Conservation (phyloP, 371 early-diverging fungal genomes). For the Umbelopsis sp. region DNA sequence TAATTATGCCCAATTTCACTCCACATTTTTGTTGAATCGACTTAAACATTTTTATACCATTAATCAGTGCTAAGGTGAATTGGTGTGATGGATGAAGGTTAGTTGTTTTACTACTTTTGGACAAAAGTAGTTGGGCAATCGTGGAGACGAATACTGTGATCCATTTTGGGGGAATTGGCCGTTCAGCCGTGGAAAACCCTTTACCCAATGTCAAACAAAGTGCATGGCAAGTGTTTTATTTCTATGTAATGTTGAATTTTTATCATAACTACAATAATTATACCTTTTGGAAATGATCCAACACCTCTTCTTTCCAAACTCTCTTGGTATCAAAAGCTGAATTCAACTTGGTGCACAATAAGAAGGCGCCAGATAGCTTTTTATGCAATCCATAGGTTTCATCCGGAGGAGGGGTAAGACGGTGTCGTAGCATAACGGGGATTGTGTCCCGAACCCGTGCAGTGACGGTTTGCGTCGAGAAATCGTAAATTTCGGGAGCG, state of each 20-base stretch:
- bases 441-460: constrained; percentile 82
- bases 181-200: too few relatives aligned
- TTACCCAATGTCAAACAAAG: too few relatives aligned
- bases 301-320: constrained; percentile 63
- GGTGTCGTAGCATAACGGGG: constrained; percentile 92
- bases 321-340: constrained; percentile 75
- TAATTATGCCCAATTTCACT: too few relatives aligned
- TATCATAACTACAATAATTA: constrained; percentile 2
- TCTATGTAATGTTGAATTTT: background rate
- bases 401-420: constrained; percentile 96
- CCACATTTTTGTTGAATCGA: too few relatives aligned
- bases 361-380: constrained; percentile 91
- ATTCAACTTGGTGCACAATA: constrained; percentile 87
- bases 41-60: too few relatives aligned
- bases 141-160: too few relatives aligned
- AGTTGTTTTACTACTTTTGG: too few relatives aligned
- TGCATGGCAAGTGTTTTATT: background rate
- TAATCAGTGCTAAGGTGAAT: too few relatives aligned
- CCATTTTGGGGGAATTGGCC: too few relatives aligned
- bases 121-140: too few relatives aligned
- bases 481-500: constrained; percentile 71
- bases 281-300: constrained; percentile 20
- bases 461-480: constrained; percentile 82
- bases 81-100: too few relatives aligned
- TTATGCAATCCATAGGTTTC: constrained; percentile 95